phyloP scores from a whole-genome alignment of 2,329 filamentous ascomycete species.

The Arthrobotrys musiformis region DNA sequence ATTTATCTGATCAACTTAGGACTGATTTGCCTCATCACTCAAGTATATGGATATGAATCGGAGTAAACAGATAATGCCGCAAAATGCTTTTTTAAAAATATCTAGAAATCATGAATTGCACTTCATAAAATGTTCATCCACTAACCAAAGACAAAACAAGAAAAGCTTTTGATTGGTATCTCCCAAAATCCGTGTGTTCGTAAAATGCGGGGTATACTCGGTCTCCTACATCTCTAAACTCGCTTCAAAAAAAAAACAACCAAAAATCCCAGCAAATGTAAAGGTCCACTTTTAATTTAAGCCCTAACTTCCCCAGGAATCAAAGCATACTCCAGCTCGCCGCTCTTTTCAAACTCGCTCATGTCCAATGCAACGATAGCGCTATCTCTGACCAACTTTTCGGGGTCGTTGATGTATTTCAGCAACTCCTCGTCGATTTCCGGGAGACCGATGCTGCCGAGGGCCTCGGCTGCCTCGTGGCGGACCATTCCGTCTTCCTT shows the following conservation, averaged over 20 bases:
- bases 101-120: neutral
- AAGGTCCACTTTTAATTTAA: conserved; percentile 36
- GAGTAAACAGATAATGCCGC: no score
- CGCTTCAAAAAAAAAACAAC: neutral
- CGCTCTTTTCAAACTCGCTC: conserved; percentile 93
- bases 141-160: neutral
- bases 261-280: neutral
- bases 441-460: conserved; percentile 92
- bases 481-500: conserved; percentile 95
- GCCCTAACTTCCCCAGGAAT: conserved; percentile 73
- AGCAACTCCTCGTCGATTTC: conserved; percentile 87
- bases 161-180: conserved; percentile 25
- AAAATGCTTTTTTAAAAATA: neutral
- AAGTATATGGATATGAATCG: no score
- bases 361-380: conserved; percentile 96
- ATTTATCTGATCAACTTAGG: no score
- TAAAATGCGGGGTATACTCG: conserved; percentile 3
- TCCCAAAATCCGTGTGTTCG: neutral
- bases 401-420: conserved; percentile 86
- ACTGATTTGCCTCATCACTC: no score
- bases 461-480: conserved; percentile 94
- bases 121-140: neutral
- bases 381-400: conserved; percentile 93
- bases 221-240: conserved; percentile 2
- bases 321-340: conserved; percentile 89